phyloP scores from a whole-genome alignment of 164 flowering plant genomes.

The Umbilicus rupestris region DNA sequence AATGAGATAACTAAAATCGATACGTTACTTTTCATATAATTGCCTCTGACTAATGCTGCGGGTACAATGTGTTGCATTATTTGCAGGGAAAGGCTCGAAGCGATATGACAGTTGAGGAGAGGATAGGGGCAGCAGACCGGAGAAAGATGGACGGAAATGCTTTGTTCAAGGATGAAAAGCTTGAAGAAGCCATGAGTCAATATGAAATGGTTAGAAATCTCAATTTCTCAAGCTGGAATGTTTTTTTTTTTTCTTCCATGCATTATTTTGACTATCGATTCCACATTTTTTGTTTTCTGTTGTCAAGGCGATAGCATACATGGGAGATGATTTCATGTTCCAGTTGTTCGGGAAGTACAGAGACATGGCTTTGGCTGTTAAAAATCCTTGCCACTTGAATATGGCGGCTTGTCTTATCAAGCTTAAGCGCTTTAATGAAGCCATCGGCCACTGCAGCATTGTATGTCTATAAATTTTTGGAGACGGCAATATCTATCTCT shows the following conservation, averaged over 20 bases:
- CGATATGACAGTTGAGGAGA: slow-evolving; percentile 97
- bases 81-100: slow-evolving; percentile 79
- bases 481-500: neutral
- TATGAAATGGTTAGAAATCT: slow-evolving; percentile 77
- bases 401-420: slow-evolving; percentile 86
- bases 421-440: slow-evolving; percentile 81
- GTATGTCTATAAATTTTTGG: slow-evolving; percentile 35
- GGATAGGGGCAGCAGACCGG: slow-evolving; percentile 84
- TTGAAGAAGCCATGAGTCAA: slow-evolving; percentile 98
- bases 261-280: neutral
- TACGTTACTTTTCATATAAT: neutral
- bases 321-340: slow-evolving; percentile 98
- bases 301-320: slow-evolving; percentile 83
- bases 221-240: slow-evolving; percentile 8
- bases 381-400: slow-evolving; percentile 96
- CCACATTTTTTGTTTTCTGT: slow-evolving; percentile 4
- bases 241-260: neutral
- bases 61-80: neutral
- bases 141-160: slow-evolving; percentile 91
- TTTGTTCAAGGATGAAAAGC: slow-evolving; percentile 74
- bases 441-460: slow-evolving; percentile 75
- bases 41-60: neutral
- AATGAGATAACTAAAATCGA: neutral
- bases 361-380: slow-evolving; percentile 94
- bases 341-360: slow-evolving; percentile 84